Evolutionary conservation across 331 rosid genomes (phyloP), one percentile per base, ranked within the genome.

Genomic region (Pyrus hybrid): DNA sequence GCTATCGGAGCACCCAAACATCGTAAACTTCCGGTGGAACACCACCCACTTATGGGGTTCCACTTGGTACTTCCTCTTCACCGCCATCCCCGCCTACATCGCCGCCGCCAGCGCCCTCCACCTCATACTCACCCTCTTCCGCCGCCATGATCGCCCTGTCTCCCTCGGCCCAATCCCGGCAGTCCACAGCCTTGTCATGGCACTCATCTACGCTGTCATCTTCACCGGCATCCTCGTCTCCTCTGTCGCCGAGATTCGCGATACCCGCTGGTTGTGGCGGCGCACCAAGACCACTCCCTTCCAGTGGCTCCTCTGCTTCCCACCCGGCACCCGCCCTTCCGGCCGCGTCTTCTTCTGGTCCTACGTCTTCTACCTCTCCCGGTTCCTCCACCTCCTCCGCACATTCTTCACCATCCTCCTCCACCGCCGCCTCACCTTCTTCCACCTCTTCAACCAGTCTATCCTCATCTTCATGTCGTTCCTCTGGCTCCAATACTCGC

Each of bases 341-440:
- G 98, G 98, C 0, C 96, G 98, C 63, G 96, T 93, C 14, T 93
- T 93, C 86, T 93, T 91, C 91, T 91, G 98, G 98, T 93, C 97
- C 3, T 91, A 93, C 82, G 61, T 79, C 7, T 91, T 83, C 81
- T 93, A 93, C 84, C 65, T 93, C 57, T 84, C 97, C 21, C 93
- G 96, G 1, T 91, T 88, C 83, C 78, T 91, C 54, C 93, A 88
- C 64, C 91, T 93, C 84, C 3, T 79, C 29, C 83, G 96, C 3
- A 88, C 97, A 0, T 63, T 88, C 47, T 74, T 87, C 80, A 76
- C 79, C 45, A 54, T 93, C 23, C 77, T 93, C 30, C 87, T 81
- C 7, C 83, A 79, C 29, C 93, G 98, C 4, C 80, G 68, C 26
- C 74, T 93, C 1, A 70, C 80, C 17, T 87, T 73, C 64, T 86